Conservation (phyloP, 352 stramenopile genomes). For the Globisporangium uncinulatum region DNA sequence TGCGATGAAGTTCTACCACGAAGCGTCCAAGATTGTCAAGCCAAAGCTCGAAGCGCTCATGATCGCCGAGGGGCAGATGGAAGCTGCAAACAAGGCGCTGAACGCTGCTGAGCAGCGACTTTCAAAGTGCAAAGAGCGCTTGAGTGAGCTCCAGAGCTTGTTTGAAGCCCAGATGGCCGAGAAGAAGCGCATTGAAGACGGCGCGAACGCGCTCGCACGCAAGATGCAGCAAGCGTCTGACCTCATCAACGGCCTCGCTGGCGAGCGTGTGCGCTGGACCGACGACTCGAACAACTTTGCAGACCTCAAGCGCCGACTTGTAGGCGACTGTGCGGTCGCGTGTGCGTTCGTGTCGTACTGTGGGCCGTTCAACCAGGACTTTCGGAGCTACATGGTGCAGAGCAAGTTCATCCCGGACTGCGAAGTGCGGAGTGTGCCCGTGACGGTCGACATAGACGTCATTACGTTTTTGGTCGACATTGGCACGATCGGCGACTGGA, state of each 20-base stretch:
- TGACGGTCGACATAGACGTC: conserved; percentile 94
- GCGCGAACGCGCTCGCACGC: conserved; percentile 90
- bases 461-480: conserved; percentile 98
- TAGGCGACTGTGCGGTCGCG: conserved; percentile 96
- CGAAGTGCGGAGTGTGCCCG: conserved; percentile 86
- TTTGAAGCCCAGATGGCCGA: conserved; percentile 98
- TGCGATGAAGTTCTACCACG: conserved; percentile 99
- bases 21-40: conserved; percentile 98
- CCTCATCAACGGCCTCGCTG: conserved; percentile 95
- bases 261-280: conserved; percentile 95
- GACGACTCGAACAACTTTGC: conserved; percentile 98
- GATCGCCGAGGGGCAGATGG: conserved; percentile 96
- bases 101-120: conserved; percentile 90
- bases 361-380: conserved; percentile 98
- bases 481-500: conserved; percentile 97
- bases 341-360: conserved; percentile 98
- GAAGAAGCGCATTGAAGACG: conserved; percentile 96
- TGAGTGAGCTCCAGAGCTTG: conserved; percentile 93
- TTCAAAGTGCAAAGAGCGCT: conserved; percentile 91
- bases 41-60: conserved; percentile 97
- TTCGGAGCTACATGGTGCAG: conserved; percentile 95
- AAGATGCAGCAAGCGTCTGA: conserved; percentile 98
- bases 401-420: conserved; percentile 96
- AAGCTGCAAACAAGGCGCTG: conserved; percentile 95
- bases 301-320: conserved; percentile 93